Evolutionary conservation across 805 yeast genomes (phyloP), one percentile per base, ranked within the genome.

Genomic region (Limtongia smithiae): DNA sequence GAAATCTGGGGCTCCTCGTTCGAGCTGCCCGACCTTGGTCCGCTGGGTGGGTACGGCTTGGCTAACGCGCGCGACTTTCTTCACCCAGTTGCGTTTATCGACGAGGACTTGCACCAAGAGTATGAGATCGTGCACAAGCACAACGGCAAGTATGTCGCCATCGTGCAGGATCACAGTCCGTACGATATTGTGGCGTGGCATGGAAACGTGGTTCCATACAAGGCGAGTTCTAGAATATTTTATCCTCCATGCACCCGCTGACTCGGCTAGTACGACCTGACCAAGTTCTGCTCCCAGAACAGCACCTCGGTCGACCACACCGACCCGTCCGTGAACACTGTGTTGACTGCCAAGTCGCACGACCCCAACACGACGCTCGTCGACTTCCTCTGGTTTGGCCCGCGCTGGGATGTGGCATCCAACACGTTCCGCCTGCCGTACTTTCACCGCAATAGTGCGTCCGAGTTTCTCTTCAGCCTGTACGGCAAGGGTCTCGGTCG

Each of bases 121-220:
- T 60, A 55, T 14, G 55, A 9, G 59, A 48, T 48, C 18, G 46
- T 47, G 25, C 9, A 28, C 31, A 48, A 48, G 41, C 25, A 34
- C 24, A 33, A 30, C 37, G 52, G 52, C 8, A 27, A 22, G n/a
- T 28, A 24, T 14, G 48, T 48, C 25, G 4, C 12, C 14, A 37
- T 47, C 17, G 22, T 27, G 8, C 60, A 51, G 31, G 46, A 46
- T 25, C 63, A 59, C 27, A 44, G 58, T n/a, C 64, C 64, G 3
- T 61, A 55, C 32, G 60, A 61, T 32, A 65, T 61, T 7, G 64
- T 60, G 3, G 64, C 54, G 4, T 61, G 64, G 63, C 60, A 56
- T 28, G 64, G 64, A 12, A 37, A 53, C 33, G 61, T 60, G 33
- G 57, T 54, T 32, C 64, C 64, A 15, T 61, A 50, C 54, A 61